Evolutionary conservation across 1,139 yeast species (phyloP).

Genomic region (Yamadazyma triangularis): DNA sequence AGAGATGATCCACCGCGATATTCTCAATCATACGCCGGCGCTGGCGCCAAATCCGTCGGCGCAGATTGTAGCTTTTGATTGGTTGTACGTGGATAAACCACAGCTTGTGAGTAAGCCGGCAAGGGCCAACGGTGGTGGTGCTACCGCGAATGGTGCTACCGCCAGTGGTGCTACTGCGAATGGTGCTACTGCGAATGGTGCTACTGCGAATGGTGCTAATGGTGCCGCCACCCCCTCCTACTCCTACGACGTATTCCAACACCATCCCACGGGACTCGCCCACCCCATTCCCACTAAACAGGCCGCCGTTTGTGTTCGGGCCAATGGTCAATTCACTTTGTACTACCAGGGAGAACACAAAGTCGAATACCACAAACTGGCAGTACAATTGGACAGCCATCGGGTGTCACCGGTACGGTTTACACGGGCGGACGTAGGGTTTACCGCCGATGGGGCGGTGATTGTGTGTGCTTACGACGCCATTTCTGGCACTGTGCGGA

Average conservation of each 20-base stretch:
- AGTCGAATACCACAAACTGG: constrained; percentile 47
- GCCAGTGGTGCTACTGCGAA: constrained; percentile 13
- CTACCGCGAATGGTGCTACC: too few species aligned
- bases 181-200: too few species aligned
- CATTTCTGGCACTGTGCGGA: constrained; percentile 33
- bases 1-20: constrained; percentile 43
- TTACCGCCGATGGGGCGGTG: constrained; percentile 45
- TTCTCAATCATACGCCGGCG: constrained; percentile 13
- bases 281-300: constrained; percentile 70
- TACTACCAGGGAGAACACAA: constrained; percentile 63
- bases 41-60: constrained; percentile 17
- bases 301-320: constrained; percentile 65
- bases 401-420: too few species aligned
- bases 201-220: too few species aligned
- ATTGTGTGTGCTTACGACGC: constrained; percentile 47
- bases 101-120: constrained; percentile 40
- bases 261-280: constrained; percentile 55
- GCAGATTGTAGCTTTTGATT: constrained; percentile 50
- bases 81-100: constrained; percentile 69
- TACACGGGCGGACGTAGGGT: constrained; percentile 58
- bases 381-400: constrained; percentile 15
- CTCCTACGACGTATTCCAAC: constrained; percentile 55
- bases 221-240: constrained; percentile 33
- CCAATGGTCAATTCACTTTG: constrained; percentile 55
- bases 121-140: too few species aligned